A percentile compares a stretch with the other conserved stretches of the same genome.
These are phyloP conservation scores for Tremella yokohamensis DNA, from an alignment of 768 basidiomycete genomes.

Conservation along the genomic window DNA sequence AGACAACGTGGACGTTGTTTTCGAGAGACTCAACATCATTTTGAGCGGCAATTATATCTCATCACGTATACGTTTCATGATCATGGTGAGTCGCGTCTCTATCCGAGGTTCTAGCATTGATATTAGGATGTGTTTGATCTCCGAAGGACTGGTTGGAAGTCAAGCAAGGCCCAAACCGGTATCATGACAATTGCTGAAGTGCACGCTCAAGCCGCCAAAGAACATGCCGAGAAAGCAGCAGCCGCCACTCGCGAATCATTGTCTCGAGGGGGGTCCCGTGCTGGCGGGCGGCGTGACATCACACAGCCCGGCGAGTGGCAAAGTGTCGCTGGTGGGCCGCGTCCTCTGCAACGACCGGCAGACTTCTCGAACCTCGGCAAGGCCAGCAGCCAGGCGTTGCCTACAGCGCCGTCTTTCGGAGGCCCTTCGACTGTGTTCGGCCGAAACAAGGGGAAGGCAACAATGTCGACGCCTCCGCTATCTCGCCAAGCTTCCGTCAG, in stretches of 20 bases:
- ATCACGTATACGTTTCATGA: slow-evolving; percentile 90
- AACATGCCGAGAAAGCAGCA: slow-evolving; percentile 60
- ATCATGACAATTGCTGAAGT: slow-evolving; percentile 85
- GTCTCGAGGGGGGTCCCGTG: slow-evolving; percentile 85
- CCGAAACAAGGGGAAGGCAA: slow-evolving; percentile 54
- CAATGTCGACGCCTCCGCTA: slow-evolving; percentile 62
- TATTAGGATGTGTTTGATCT: slow-evolving; percentile 83
- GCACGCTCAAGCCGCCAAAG: slow-evolving; percentile 75
- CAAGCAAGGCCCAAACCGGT: slow-evolving; percentile 67
- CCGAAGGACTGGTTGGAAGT: slow-evolving; percentile 75
- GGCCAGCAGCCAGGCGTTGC: slow-evolving; percentile 55
- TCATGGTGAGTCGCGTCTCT: slow-evolving; percentile 64
- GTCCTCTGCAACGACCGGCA: slow-evolving; percentile 52
- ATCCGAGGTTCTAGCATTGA: background rate
- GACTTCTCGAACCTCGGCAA: slow-evolving; percentile 43
- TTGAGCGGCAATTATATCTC: slow-evolving; percentile 69
- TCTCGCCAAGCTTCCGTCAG: slow-evolving; percentile 73
- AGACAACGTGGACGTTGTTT: slow-evolving; percentile 88
- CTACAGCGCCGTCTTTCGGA: slow-evolving; percentile 66
- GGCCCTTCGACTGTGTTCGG: slow-evolving; percentile 81
- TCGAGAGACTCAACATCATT: slow-evolving; percentile 81
- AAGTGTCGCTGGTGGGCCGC: slow-evolving; percentile 62
- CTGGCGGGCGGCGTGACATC: slow-evolving; percentile 66
- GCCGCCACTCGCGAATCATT: slow-evolving; percentile 66
- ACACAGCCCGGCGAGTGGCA: slow-evolving; percentile 71